Evolutionary conservation across 441 rosid genomes (phyloP).

Genomic region (Gossypium gossypioides): DNA sequence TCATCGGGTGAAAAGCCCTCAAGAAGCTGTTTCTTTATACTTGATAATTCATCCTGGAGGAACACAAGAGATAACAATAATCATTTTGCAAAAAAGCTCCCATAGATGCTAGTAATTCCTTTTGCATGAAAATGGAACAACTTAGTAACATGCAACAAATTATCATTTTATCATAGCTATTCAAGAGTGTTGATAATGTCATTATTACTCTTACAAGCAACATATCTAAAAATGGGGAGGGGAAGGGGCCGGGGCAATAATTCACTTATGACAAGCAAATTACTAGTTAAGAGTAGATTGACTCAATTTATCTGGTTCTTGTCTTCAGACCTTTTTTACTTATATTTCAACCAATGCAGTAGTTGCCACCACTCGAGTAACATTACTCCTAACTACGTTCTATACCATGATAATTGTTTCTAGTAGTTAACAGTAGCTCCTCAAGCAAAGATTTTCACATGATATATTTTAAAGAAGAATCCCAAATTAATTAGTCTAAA

Average conservation of each 20-base stretch:
- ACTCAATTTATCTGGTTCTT: background rate
- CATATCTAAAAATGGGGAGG: background rate
- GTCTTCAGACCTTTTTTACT: background rate
- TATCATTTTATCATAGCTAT: background rate
- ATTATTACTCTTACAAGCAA: background rate
- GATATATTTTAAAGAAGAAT: background rate
- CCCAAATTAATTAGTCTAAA: background rate
- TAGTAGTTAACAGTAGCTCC: constrained; percentile 1
- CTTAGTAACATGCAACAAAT: background rate
- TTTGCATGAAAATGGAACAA: constrained; percentile 3
- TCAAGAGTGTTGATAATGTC: background rate
- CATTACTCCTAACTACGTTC: background rate
- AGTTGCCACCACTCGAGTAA: background rate
- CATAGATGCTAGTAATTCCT: background rate
- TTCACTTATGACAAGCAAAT: background rate
- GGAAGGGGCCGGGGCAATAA: background rate
- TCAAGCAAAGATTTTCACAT: background rate
- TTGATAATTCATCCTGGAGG: constrained; percentile 57
- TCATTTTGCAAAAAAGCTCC: background rate
- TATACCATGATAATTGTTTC: background rate
- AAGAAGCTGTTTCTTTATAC: constrained; percentile 48
- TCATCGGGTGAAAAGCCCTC: constrained; percentile 73
- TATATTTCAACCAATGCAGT: background rate
- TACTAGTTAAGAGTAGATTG: background rate
- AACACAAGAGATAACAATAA: background rate